Evolutionary conservation across 2,329 filamentous ascomycete species (phyloP).

Genomic region (Pseudogymnoascus verrucosus): DNA sequence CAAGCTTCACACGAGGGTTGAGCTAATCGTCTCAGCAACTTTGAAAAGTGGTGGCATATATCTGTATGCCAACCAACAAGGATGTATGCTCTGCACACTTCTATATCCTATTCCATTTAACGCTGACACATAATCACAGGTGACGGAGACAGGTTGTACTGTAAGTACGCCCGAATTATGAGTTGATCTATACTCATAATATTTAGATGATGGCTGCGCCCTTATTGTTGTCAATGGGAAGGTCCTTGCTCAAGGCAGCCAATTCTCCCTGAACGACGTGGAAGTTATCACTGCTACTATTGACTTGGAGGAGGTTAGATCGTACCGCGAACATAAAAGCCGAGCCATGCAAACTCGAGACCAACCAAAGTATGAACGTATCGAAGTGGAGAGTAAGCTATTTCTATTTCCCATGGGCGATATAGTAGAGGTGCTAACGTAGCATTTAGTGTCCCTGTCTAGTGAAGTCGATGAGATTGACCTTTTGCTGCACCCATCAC

Average conservation of each 20-base stretch:
- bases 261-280: slow-evolving; percentile 58
- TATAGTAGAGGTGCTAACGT: neutral
- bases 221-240: slow-evolving; percentile 54
- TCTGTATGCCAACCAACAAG: slow-evolving; percentile 53
- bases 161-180: neutral
- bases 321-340: slow-evolving; percentile 37
- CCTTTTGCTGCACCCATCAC: slow-evolving; percentile 29
- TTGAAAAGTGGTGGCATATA: slow-evolving; percentile 51
- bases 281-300: slow-evolving; percentile 60
- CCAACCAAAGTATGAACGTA: slow-evolving; percentile 30
- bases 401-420: neutral
- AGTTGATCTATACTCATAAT: neutral
- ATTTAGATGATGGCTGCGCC: slow-evolving; percentile 41
- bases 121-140: neutral
- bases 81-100: slow-evolving; percentile 39
- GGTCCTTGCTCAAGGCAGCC: slow-evolving; percentile 55
- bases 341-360: slow-evolving; percentile 18
- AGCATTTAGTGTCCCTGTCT: slow-evolving; percentile 33
- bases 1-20: slow-evolving; percentile 56
- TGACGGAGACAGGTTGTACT: neutral
- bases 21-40: slow-evolving; percentile 60
- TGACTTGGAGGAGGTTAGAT: slow-evolving; percentile 63
- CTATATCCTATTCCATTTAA: neutral
- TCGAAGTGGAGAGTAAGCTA: slow-evolving; percentile 26
- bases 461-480: slow-evolving; percentile 35